These are phyloP conservation scores for Xylaria multiplex DNA, from an alignment of 2,329 filamentous ascomycete genomes.

Conservation along the genomic window DNA sequence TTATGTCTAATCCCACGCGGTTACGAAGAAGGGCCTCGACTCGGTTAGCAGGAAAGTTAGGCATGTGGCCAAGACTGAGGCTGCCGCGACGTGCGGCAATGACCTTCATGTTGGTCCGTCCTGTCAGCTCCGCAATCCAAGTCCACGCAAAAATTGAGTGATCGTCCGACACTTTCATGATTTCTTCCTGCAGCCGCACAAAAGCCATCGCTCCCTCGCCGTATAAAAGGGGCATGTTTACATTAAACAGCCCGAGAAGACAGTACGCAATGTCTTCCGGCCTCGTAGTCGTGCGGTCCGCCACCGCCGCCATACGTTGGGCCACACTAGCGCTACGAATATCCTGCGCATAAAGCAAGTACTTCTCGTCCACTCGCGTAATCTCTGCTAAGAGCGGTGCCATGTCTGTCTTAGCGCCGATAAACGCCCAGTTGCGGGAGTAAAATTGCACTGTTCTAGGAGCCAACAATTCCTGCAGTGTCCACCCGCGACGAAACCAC, in stretches of 20 bases:
- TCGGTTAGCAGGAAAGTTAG: slow-evolving; percentile 15
- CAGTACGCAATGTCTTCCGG: slow-evolving; percentile 31
- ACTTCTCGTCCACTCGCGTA: slow-evolving; percentile 21
- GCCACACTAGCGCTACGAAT: slow-evolving; percentile 28
- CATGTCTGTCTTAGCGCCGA: slow-evolving; percentile 21
- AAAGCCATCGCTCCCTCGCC: slow-evolving; percentile 27
- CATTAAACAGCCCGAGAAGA: slow-evolving; percentile 26
- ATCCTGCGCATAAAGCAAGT: slow-evolving; percentile 21
- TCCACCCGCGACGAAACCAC: slow-evolving; percentile 22
- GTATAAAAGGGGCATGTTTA: slow-evolving; percentile 29
- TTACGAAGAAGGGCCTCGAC: slow-evolving; percentile 4
- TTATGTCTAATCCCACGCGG: slow-evolving; percentile 4
- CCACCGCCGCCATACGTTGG: slow-evolving; percentile 30
- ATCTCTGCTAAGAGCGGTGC: slow-evolving; percentile 22
- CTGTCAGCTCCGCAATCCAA: slow-evolving; percentile 20
- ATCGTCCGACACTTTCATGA: slow-evolving; percentile 27
- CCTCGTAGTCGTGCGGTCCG: slow-evolving; percentile 26
- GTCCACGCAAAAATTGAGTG: slow-evolving; percentile 29
- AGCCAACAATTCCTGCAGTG: slow-evolving; percentile 13
- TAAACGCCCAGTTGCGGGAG: slow-evolving; percentile 18
- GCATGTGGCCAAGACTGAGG: slow-evolving; percentile 5
- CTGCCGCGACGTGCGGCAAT: not conserved
- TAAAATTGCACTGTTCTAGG: slow-evolving; percentile 11
- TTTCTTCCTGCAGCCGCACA: slow-evolving; percentile 30
- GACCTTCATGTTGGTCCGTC: not conserved